Evolutionary conservation across 192 early-diverging fungal species (phyloP), one percentile per base, ranked within the genome.

Genomic region (Coemansia sp.): DNA sequence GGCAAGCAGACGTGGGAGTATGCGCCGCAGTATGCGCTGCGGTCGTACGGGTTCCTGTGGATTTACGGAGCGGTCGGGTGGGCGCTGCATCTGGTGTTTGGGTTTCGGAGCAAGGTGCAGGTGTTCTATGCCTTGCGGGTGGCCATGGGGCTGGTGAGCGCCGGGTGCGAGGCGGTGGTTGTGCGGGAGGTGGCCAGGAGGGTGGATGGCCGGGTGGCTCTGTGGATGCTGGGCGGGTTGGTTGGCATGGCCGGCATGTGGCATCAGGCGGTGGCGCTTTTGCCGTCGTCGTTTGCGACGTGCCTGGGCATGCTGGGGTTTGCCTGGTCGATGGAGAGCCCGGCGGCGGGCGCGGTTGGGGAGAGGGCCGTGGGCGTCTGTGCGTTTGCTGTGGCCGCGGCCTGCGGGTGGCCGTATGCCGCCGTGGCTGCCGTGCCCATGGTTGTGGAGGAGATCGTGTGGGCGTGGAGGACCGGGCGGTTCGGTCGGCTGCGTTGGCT

Each of bases 1-100:
- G 97, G 95, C 56, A 83, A 93, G 51, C 91, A 97, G 73, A 97
- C 97, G 10, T 98, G 97, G 97, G 97, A 98, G 69, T 97, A 97
- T 68, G 88, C 91, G 3, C 91, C 93, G 14, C 67, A 88, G n/a
- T 94, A 83, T 62, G 86, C 90, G 9, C 89, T 99, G 46, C 84
- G 95, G 30, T 94, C 92, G 13, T 99, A 91, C 85, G 84, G 82
- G 6, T 97, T 91, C 71, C 81, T 92, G 23, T 68, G 66, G 3
- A 18, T 88, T 4, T 85, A 94, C 72, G 75, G 86, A 9, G 19
- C 67, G 13, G 25, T 86, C 24, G 81, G 73, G 2, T 65, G 69
- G 55, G 24, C 83, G 28, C 27, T 84, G 34, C 81, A 79, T 18
- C 53, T 84, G 13, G 66, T 82, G 47, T 66, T 73, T 58, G 64